Percentiles rank a stretch among this genome's conserved stretches.
Evolutionary conservation across 2,329 filamentous ascomycete genomes (phyloP).

Genomic region (Stemphylium vesicarium): DNA sequence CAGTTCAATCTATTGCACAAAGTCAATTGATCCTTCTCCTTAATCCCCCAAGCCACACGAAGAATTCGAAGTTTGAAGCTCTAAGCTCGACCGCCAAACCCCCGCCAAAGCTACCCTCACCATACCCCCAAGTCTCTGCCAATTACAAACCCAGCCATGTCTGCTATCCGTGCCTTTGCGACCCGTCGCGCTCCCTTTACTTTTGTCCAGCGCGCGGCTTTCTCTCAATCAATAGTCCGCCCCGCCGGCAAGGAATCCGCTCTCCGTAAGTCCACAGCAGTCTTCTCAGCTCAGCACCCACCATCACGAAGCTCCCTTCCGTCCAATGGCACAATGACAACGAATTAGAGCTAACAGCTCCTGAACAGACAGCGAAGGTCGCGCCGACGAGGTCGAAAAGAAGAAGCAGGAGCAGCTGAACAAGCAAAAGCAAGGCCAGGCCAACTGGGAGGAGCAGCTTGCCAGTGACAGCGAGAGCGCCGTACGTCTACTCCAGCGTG

Average conservation of each 20-base stretch:
- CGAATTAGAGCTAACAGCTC: constrained; percentile 12
- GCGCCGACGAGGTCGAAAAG: constrained; percentile 50
- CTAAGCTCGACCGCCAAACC: constrained; percentile 2
- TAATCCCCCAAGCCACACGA: neutral
- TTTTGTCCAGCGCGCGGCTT: constrained; percentile 45
- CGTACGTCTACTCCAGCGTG: constrained; percentile 29
- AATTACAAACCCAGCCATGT: constrained; percentile 31
- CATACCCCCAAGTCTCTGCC: neutral
- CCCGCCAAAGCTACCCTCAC: constrained; percentile 7
- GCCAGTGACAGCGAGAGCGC: constrained; percentile 53
- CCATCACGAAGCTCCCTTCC: neutral
- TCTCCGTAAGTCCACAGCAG: constrained; percentile 47
- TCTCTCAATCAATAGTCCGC: constrained; percentile 48
- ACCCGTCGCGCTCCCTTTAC: constrained; percentile 37
- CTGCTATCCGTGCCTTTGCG: constrained; percentile 40
- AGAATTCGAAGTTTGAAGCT: neutral
- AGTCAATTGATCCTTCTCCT: neutral
- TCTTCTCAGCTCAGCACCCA: no score
- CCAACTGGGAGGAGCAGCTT: constrained; percentile 53
- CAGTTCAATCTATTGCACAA: neutral
- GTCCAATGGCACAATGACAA: neutral
- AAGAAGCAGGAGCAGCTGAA: constrained; percentile 53
- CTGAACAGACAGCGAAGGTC: constrained; percentile 36
- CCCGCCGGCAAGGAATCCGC: constrained; percentile 53
- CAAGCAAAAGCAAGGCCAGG: constrained; percentile 54